Percentiles rank a stretch among this genome's conserved stretches.
phyloP scores from a whole-genome alignment of 2,329 filamentous ascomycete genomes.

The Aspergillus sp. region DNA sequence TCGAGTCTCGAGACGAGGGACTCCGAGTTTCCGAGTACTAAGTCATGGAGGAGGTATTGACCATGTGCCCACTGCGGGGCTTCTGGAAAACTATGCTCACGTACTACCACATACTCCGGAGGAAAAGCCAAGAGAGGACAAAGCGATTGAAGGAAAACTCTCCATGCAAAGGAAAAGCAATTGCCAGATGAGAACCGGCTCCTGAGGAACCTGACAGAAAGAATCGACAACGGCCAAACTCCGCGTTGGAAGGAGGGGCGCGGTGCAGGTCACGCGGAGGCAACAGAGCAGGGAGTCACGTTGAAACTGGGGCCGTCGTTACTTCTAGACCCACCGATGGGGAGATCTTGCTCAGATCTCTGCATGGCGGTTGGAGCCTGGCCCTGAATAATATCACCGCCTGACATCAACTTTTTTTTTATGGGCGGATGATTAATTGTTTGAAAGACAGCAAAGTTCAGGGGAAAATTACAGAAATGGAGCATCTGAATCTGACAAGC shows the following conservation, averaged over 20 bases:
- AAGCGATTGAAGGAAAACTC: not conserved
- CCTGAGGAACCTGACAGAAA: not conserved
- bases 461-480: not conserved
- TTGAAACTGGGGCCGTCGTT: constrained; percentile 6
- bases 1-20: not conserved
- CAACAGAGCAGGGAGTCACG: constrained; percentile 8
- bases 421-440: not conserved
- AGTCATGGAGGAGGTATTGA: not conserved
- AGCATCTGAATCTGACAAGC: not conserved
- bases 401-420: constrained; percentile 22
- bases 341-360: constrained; percentile 25
- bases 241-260: not conserved
- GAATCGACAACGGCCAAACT: not conserved
- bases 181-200: not conserved
- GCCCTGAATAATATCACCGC: constrained; percentile 18
- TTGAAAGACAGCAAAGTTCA: constrained; percentile 1
- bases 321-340: constrained; percentile 10
- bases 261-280: constrained; percentile 21
- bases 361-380: constrained; percentile 28
- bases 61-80: not conserved
- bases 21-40: not conserved
- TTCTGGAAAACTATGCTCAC: constrained; percentile 11
- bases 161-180: not conserved
- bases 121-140: not conserved
- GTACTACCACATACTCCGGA: not conserved